phyloP scores from a whole-genome alignment of 345 rosid genomes.

The Pistacia integerrima region DNA sequence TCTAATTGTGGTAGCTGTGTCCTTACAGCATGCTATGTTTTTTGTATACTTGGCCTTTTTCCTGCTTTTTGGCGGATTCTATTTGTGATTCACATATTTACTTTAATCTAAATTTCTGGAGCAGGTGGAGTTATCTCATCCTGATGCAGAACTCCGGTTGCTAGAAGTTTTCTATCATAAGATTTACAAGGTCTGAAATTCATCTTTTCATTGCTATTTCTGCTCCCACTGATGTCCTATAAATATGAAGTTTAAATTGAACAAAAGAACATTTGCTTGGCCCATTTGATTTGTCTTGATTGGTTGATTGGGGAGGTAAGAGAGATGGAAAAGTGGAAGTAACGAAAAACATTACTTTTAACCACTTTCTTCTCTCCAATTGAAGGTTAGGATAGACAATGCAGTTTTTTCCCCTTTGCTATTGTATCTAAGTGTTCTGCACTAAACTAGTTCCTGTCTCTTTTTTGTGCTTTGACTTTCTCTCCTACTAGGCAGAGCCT shows the following conservation, averaged over 20 bases:
- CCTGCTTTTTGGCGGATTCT: neutral
- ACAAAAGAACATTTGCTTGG: neutral
- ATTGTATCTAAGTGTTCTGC: no score
- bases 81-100: conserved; percentile 4
- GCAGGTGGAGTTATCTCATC: conserved; percentile 48
- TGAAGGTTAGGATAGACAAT: neutral
- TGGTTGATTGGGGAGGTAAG: neutral
- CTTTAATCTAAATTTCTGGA: conserved; percentile 20
- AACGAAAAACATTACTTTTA: neutral
- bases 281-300: conserved; percentile 2
- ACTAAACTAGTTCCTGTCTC: neutral
- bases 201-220: neutral
- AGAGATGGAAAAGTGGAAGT: neutral
- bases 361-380: no score
- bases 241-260: neutral
- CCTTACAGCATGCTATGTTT: conserved; percentile 18
- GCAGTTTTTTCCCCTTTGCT: neutral
- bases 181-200: conserved; percentile 32
- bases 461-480: neutral
- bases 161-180: no score
- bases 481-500: neutral
- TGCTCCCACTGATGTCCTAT: neutral
- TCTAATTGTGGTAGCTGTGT: neutral
- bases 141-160: no score
- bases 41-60: neutral